Evolutionary conservation across 306 rosid species (phyloP).

Genomic region (Castanopsis chinensis): DNA sequence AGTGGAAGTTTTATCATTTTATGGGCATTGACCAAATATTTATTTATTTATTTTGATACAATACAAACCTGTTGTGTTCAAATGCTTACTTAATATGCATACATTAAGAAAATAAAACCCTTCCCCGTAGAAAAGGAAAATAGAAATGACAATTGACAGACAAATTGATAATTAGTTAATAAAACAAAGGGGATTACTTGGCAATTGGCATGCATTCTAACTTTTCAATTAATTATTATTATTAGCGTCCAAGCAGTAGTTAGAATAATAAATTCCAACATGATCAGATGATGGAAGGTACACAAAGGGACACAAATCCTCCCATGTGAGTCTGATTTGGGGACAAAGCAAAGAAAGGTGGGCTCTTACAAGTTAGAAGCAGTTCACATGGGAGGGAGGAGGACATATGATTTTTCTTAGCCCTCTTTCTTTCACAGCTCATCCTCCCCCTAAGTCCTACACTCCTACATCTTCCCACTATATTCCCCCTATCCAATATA

Average conservation of each 20-base stretch:
- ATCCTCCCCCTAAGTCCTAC: slow-evolving; percentile 41
- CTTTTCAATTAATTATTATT: slow-evolving; percentile 63
- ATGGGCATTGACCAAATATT: too few species aligned
- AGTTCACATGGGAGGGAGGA: too few species aligned
- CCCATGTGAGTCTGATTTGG: slow-evolving; percentile 84
- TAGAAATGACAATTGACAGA: slow-evolving; percentile 11
- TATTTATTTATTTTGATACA: too few species aligned
- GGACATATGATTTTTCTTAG: too few species aligned
- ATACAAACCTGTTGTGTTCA: too few species aligned
- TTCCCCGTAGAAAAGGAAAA: too few species aligned
- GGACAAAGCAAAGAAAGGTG: too few species aligned
- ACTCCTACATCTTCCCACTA: slow-evolving; percentile 36
- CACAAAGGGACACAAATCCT: slow-evolving; percentile 28
- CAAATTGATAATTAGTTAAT: slow-evolving; percentile 26
- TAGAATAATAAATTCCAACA: slow-evolving; percentile 40
- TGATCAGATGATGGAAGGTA: slow-evolving; percentile 42
- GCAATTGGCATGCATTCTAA: slow-evolving; percentile 47
- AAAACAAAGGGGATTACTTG: slow-evolving; percentile 3
- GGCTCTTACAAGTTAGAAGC: too few species aligned
- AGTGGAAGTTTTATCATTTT: too few species aligned
- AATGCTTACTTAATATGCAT: too few species aligned
- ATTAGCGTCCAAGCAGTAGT: slow-evolving; percentile 47
- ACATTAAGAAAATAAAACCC: too few species aligned
- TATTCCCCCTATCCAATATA: slow-evolving; percentile 7
- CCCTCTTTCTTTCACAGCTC: too few species aligned